These are phyloP conservation scores for Porphyrellus cyaneotinctus DNA, from an alignment of 768 basidiomycete species.

Conservation along the genomic window DNA sequence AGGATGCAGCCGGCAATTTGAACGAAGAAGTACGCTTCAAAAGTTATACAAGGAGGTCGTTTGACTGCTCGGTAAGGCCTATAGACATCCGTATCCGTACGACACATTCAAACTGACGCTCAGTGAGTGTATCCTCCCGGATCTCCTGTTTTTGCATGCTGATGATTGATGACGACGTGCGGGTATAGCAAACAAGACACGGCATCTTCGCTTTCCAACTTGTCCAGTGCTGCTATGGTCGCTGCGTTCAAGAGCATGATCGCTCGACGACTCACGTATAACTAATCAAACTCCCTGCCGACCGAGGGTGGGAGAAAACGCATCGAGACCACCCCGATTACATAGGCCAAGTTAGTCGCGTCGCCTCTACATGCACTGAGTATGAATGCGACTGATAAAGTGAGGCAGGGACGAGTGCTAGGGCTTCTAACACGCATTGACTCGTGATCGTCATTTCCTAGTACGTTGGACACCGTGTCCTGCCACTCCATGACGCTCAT, in stretches of 20 bases:
- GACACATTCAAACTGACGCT: slow-evolving; percentile 98
- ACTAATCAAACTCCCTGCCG: slow-evolving; percentile 97
- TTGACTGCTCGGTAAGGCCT: slow-evolving; percentile 90
- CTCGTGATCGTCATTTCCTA: too few species aligned
- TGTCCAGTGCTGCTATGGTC: slow-evolving; percentile 54
- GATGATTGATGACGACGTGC: too few species aligned
- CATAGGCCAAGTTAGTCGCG: slow-evolving; percentile 93
- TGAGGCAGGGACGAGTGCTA: slow-evolving; percentile 30
- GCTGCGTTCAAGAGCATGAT: slow-evolving; percentile 75
- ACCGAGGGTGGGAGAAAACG: slow-evolving; percentile 89
- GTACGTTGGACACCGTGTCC: too few species aligned
- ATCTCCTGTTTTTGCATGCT: too few species aligned
- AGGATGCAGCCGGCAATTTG: slow-evolving; percentile 29
- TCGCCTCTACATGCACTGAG: slow-evolving; percentile 94
- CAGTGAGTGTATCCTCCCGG: slow-evolving; percentile 49
- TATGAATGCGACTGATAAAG: slow-evolving; percentile 96
- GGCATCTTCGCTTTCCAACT: slow-evolving; percentile 67
- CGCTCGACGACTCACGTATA: slow-evolving; percentile 92
- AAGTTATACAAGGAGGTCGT: slow-evolving; percentile 84
- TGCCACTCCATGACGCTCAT: too few species aligned
- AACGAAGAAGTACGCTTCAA: slow-evolving; percentile 82
- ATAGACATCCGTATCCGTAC: slow-evolving; percentile 92
- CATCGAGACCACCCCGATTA: slow-evolving; percentile 89
- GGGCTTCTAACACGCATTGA: too few species aligned
- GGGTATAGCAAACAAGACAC: slow-evolving; percentile 60